Evolutionary conservation across 495 filamentous ascomycete species (phyloP), one percentile per base, ranked within the genome.

Genomic region (Trypethelium eluteriae): DNA sequence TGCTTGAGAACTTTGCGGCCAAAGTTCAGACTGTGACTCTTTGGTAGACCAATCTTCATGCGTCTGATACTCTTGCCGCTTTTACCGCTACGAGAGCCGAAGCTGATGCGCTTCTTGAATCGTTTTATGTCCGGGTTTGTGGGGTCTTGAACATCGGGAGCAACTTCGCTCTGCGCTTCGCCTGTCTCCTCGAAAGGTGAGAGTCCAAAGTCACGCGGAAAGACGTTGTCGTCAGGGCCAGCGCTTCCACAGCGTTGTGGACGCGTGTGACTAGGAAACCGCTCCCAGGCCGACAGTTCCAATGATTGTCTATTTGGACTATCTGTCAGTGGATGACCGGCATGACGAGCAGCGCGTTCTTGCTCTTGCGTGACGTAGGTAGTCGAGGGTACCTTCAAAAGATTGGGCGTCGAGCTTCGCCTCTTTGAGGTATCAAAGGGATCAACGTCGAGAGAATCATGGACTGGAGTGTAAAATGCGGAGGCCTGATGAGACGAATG

Each of bases 221-320:
- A 64, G 18, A 74, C 65, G 7, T 66, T 63, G 63, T 74, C 72
- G 2, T 32, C 38, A 4, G 53, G 34, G 25, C 72, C 72, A 2
- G 72, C 72, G 12, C 68, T 67, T 39, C 64, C 66, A 38, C 64
- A 62, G 39, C 72, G 66, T 47, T 72, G 64, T 12, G 32, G 41
- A 7, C 70, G 63, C 9, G 66, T 70, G 44, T 74, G 72, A 32
- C 68, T 71, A 3, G 72, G 68, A 57, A 65, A 74, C 6, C 69
- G 70, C 50, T 64, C 39, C 72, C 72, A 74, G 2, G 71, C 53
- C 32, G 53, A 59, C 10, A 36, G 32, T 14, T 59, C 53, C 7
- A 36, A 34, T 6, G 53, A 59, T 10, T 7, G 53, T 59, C 53
- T 59, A 6, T 59, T 32, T 35, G 32, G 5, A 36, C 18, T 18